Evolutionary conservation across 108 stramenopile species (phyloP), one percentile per base, ranked within the genome.

Genomic region (Fragilariopsis cylindrus): DNA sequence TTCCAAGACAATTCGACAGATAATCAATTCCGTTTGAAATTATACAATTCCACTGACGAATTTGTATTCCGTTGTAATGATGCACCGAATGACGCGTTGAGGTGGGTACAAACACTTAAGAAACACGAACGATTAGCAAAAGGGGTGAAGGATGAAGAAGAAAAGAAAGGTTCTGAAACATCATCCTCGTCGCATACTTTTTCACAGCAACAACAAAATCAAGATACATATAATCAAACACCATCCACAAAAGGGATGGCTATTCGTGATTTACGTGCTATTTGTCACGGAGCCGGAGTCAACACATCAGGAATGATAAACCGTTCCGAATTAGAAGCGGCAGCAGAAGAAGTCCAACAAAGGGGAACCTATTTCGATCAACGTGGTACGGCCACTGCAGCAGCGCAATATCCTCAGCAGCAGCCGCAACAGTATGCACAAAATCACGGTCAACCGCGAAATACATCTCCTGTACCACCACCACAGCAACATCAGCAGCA

Each of bases 271-370:
- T 70, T 95, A 39, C 77, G 90, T 16, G 90, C 94, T 42, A 86
- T 92, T 71, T 89, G 89, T 47, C 91, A 95, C 70, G 90, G 94
- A 48, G 89, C 87, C 52, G 94, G 94, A 30, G 81, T 85, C 58
- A 78, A 91, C 64, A 95, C 94, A 5, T 73, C 76, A 62, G 94
- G 94, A n/a, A 95, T 95, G 94, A 30, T 30, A 30, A 91, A 95
- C 78, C 80, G 94, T 7, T 57, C 76, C 39, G 83, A 95, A 70
- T 75, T 95, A 71, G 90, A 92, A 74, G 46, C 63, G 15, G 88
- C 76, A 12, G 84, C 72, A 19, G 87, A 82, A 18, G 71, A 86
- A 76, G 78, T 82, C 49, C 76, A 63, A 60, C 68, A 72, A 64
- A 70, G 68, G 53, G 82, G 82, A 50, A 78, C 80, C 16, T 75